Conservation (phyloP, 1,284 basidiomycete genomes). For the Trametes pubescens region DNA sequence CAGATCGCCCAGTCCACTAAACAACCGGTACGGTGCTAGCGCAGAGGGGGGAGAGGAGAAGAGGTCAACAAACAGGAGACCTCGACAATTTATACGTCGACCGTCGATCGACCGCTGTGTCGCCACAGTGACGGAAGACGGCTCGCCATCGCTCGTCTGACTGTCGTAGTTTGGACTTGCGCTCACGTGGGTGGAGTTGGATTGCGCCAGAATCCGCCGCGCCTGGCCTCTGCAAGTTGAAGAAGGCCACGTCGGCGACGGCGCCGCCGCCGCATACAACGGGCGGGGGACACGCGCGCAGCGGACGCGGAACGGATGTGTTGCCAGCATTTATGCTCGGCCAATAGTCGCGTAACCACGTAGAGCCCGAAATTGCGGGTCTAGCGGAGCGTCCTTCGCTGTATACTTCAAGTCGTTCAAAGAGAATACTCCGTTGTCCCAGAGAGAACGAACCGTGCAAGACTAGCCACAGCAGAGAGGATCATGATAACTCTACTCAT, state of each 20-base stretch:
- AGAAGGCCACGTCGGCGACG: constrained; percentile 13
- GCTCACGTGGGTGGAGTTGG: constrained; percentile 30
- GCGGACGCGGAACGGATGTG: neutral
- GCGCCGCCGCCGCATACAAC: neutral
- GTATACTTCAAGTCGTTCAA: too few relatives aligned
- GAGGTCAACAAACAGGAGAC: neutral
- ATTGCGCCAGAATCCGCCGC: constrained; percentile 16
- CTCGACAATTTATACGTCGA: neutral
- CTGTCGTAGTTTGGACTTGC: constrained; percentile 14
- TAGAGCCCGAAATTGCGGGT: too few relatives aligned
- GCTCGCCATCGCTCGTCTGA: constrained; percentile 27
- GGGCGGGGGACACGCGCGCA: neutral
- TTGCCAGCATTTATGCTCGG: neutral
- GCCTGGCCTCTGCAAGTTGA: neutral
- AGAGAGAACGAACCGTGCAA: too few relatives aligned
- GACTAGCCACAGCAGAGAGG: too few relatives aligned
- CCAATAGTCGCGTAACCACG: neutral
- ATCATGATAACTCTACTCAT: too few relatives aligned
- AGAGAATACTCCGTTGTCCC: too few relatives aligned
- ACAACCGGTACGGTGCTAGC: neutral
- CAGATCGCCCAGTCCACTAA: neutral
- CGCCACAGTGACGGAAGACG: constrained; percentile 25
- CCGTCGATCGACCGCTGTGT: constrained; percentile 15
- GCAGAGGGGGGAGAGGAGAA: neutral
- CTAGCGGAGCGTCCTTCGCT: too few relatives aligned